Conservation (phyloP, 371 early-diverging fungal genomes). For the Mucor lusitanicus region DNA sequence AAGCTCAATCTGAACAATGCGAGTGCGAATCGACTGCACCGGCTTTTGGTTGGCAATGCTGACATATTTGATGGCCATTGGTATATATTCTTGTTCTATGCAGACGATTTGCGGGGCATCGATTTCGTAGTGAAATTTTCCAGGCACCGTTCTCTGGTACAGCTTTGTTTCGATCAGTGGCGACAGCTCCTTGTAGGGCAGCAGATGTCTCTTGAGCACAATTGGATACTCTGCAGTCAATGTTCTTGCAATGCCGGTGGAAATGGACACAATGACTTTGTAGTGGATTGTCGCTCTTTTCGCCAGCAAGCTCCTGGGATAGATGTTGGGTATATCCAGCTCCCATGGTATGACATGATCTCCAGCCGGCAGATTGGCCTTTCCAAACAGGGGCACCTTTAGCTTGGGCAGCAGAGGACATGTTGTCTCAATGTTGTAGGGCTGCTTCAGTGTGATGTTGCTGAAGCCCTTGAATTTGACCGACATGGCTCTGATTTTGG, state of each 20-base stretch:
- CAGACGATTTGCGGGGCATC: conserved; percentile 42
- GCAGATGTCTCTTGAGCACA: conserved; percentile 31
- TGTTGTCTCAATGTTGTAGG: conserved; percentile 9
- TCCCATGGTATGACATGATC: conserved; percentile 40
- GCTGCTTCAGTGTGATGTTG: conserved; percentile 13
- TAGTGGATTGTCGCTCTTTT: conserved; percentile 39
- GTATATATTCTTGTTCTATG: conserved; percentile 34
- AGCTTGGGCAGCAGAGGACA: conserved; percentile 35
- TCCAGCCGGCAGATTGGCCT: conserved; percentile 29
- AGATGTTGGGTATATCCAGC: conserved; percentile 38
- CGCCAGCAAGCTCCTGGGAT: conserved; percentile 34
- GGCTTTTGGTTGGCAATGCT: conserved; percentile 37
- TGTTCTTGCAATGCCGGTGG: conserved; percentile 31
- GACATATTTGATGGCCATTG: conserved; percentile 36
- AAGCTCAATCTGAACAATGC: conserved; percentile 38
- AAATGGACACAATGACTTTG: conserved; percentile 32
- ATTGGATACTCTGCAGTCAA: conserved; percentile 42
- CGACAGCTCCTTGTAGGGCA: conserved; percentile 36
- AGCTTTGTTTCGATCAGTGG: conserved; percentile 39
- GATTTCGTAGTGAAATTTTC: conserved; percentile 47
- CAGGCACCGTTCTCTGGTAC: conserved; percentile 37
- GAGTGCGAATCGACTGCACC: conserved; percentile 32
- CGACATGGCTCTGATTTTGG: conserved; percentile 38
- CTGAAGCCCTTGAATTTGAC: conserved; percentile 51
- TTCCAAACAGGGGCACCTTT: conserved; percentile 31